Conservation (phyloP, 106 monocot species). For the Acorus gramineus region DNA sequence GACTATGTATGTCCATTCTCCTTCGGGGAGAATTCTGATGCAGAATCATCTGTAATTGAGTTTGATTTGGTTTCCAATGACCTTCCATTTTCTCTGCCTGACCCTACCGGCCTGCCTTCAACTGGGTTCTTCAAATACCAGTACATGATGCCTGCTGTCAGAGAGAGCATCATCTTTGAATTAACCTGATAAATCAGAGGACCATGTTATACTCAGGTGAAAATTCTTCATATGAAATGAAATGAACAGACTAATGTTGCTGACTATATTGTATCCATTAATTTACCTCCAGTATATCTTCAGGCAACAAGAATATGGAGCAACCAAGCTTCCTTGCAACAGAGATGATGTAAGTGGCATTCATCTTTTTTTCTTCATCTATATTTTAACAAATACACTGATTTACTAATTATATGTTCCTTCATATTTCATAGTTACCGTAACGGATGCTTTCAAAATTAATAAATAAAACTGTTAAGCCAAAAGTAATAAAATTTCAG, state of each 20-base stretch:
- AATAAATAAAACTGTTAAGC: too few relatives aligned
- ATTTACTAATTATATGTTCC: too few relatives aligned
- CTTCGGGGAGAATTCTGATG: slow-evolving; percentile 68
- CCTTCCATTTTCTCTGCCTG: slow-evolving; percentile 52
- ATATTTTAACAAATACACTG: slow-evolving; percentile 1
- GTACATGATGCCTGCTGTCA: slow-evolving; percentile 91
- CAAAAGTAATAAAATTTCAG: too few relatives aligned
- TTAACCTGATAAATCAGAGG: slow-evolving; percentile 47
- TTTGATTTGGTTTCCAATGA: slow-evolving; percentile 38
- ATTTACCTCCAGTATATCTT: slow-evolving; percentile 79
- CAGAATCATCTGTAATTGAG: slow-evolving; percentile 55
- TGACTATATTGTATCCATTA: background rate
- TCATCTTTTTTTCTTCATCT: slow-evolving; percentile 87
- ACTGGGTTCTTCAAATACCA: slow-evolving; percentile 48
- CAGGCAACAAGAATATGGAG: slow-evolving; percentile 87
- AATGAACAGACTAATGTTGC: background rate
- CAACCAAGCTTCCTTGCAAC: slow-evolving; percentile 91
- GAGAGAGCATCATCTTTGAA: slow-evolving; percentile 92
- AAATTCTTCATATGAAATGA: background rate
- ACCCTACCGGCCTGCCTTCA: slow-evolving; percentile 29
- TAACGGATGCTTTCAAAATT: too few relatives aligned
- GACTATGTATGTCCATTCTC: slow-evolving; percentile 31
- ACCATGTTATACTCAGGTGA: background rate
- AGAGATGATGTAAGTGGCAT: slow-evolving; percentile 82
- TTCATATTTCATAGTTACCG: too few relatives aligned